Evolutionary conservation across 805 yeast genomes (phyloP).

Genomic region (Pichia cabralensis): DNA sequence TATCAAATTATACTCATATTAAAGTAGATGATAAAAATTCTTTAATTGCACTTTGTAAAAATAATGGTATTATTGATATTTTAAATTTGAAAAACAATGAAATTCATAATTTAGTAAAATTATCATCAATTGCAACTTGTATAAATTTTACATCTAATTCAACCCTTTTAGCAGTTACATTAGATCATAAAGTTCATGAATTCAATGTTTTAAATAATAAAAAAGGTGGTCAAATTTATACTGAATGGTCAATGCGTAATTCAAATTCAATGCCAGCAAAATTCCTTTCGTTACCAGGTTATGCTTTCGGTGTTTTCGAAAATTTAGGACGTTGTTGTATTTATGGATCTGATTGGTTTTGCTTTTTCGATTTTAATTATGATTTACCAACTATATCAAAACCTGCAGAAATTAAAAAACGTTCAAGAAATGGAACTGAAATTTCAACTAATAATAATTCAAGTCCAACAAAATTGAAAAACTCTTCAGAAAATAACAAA

Average conservation of each 20-base stretch:
- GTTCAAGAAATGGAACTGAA: conserved; percentile 24
- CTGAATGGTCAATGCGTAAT: conserved; percentile 74
- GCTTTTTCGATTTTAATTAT: conserved; percentile 50
- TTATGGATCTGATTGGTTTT: conserved; percentile 80
- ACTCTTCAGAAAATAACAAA: conserved; percentile 22
- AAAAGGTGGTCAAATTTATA: conserved; percentile 29
- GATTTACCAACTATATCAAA: conserved; percentile 1
- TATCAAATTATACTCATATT: conserved; percentile 42
- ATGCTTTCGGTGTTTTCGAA: conserved; percentile 62
- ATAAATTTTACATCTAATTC: conserved; percentile 39
- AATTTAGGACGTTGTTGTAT: conserved; percentile 53
- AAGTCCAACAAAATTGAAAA: conserved; percentile 6
- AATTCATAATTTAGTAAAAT: conserved; percentile 38
- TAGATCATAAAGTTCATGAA: conserved; percentile 69
- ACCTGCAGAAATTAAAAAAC: conserved; percentile 17
- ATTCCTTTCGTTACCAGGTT: conserved; percentile 47
- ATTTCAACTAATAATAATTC: conserved; percentile 4
- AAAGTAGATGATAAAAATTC: conserved; percentile 36
- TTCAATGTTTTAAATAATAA: conserved; percentile 31
- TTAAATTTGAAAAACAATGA: conserved; percentile 24
- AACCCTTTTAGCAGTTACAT: conserved; percentile 54
- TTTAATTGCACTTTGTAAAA: conserved; percentile 47
- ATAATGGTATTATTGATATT: conserved; percentile 56
- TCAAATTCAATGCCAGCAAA: conserved; percentile 65
- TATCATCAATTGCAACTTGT: conserved; percentile 44